These are phyloP conservation scores for Salvia rosmarinus DNA, from an alignment of 257 asterid species.

Conservation along the genomic window DNA sequence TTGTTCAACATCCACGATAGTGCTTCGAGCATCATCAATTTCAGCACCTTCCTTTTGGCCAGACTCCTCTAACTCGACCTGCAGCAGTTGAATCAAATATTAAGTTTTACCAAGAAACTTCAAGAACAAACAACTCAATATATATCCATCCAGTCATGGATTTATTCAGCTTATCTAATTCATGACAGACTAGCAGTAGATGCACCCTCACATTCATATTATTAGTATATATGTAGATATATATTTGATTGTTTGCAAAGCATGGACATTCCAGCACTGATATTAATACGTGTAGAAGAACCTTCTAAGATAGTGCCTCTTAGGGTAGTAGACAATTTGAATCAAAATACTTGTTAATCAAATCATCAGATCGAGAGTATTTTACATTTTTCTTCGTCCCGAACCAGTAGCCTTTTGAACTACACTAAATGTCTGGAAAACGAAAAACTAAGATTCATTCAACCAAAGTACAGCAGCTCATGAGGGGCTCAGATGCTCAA, in stretches of 20 bases:
- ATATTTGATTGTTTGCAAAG: background rate
- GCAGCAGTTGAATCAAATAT: conserved; percentile 29
- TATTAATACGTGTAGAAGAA: background rate
- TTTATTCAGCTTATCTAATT: background rate
- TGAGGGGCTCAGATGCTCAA: background rate
- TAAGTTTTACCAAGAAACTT: background rate
- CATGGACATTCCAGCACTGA: background rate
- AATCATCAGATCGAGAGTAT: too few species aligned
- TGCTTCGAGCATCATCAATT: conserved; percentile 69
- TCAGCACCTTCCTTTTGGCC: conserved; percentile 66
- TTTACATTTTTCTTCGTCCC: background rate
- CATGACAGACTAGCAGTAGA: background rate
- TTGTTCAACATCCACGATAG: conserved; percentile 59
- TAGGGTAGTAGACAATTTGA: background rate
- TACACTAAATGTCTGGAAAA: background rate
- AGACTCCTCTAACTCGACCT: conserved; percentile 77
- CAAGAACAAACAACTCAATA: background rate
- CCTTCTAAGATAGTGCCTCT: background rate
- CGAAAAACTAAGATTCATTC: background rate
- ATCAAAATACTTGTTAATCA: background rate
- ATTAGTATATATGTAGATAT: too few species aligned
- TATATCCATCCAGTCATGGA: background rate
- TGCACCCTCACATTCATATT: too few species aligned
- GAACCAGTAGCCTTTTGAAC: background rate
- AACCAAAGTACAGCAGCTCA: background rate